A percentile compares a stretch with the other conserved stretches of the same genome.
Evolutionary conservation across 2,329 filamentous ascomycete species (phyloP).

Genomic region (Talaromyces piceae): DNA sequence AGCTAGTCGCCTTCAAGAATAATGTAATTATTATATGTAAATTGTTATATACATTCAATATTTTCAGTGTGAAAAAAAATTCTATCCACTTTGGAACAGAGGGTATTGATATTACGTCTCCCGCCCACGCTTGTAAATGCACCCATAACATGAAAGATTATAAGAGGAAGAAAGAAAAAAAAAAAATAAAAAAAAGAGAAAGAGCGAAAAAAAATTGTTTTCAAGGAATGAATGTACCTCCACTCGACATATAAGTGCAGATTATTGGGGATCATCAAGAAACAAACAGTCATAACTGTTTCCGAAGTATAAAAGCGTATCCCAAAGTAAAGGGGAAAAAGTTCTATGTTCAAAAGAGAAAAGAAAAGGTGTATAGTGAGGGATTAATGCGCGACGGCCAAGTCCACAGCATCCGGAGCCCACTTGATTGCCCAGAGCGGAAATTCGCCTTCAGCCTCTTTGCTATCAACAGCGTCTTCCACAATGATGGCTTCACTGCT

Average conservation of each 20-base stretch:
- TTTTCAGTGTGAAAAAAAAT: no score
- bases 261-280: background rate
- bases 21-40: no score
- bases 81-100: no score
- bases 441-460: slow-evolving; percentile 46
- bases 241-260: background rate
- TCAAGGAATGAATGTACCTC: background rate
- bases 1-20: no score
- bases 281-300: background rate
- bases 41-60: no score
- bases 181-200: background rate
- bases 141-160: no score
- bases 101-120: no score
- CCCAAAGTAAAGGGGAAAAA: background rate
- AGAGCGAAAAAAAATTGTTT: background rate
- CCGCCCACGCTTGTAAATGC: background rate
- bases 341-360: background rate
- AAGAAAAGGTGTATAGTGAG: slow-evolving; percentile 7
- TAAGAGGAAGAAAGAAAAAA: no score
- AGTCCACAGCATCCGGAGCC: slow-evolving; percentile 34
- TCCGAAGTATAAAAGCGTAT: background rate
- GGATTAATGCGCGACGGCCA: slow-evolving; percentile 30
- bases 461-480: slow-evolving; percentile 38
- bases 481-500: slow-evolving; percentile 42
- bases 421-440: slow-evolving; percentile 35